A percentile compares a stretch with the other conserved stretches of the same genome.
Conservation (phyloP, 2,329 filamentous ascomycete species). For the Metarhizium robertsii region DNA sequence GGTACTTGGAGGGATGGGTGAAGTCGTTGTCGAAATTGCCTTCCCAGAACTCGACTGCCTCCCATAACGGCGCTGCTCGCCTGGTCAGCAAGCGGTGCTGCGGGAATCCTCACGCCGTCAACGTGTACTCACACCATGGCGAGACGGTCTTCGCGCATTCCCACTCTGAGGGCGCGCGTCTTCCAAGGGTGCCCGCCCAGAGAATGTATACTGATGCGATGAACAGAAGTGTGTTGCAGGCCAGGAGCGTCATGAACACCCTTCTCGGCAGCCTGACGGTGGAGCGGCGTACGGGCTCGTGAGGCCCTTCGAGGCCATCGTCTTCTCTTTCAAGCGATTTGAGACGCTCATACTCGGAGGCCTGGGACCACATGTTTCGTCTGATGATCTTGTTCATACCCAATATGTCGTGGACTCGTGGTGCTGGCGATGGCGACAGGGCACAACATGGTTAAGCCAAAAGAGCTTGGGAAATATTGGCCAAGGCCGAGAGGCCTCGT, state of each 20-base stretch:
- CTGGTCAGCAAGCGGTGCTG: not conserved
- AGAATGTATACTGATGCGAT: not conserved
- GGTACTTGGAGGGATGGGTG: not conserved
- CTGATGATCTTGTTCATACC: not conserved
- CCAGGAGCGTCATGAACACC: not conserved
- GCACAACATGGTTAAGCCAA: no score
- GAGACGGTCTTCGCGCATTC: not conserved
- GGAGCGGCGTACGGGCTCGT: not conserved
- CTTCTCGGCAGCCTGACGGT: not conserved
- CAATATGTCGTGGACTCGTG: not conserved
- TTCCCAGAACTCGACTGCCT: constrained; percentile 4
- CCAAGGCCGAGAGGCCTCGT: no score
- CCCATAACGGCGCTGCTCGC: not conserved
- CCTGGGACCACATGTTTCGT: not conserved
- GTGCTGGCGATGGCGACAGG: no score
- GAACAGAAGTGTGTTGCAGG: not conserved
- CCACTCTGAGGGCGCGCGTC: not conserved
- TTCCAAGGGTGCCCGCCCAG: not conserved
- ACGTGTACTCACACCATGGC: not conserved
- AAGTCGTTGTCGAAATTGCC: constrained; percentile 2
- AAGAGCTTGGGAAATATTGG: no score
- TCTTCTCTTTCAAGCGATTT: not conserved
- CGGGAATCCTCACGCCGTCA: no score
- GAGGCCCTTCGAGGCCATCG: not conserved
- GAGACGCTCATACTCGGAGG: not conserved